Percentiles rank a stretch among this genome's conserved stretches.
Conservation (phyloP, 306 rosid species). For the Gleditsia sinensis region DNA sequence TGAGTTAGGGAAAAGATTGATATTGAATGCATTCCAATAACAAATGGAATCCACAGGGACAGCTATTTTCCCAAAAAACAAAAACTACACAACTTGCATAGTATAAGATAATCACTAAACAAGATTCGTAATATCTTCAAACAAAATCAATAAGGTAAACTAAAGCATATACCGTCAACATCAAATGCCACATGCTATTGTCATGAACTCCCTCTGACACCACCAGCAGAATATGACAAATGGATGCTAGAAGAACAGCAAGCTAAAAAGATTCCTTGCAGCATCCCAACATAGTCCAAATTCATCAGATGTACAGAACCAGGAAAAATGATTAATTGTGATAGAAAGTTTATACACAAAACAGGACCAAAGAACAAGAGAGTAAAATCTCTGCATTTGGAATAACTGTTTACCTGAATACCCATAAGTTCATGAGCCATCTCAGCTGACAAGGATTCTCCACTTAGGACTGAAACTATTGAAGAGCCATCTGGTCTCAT, state of each 20-base stretch:
- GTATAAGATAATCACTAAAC: slow-evolving; percentile 2
- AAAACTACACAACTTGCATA: not conserved
- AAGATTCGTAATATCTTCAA: slow-evolving; percentile 17
- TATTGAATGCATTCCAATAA: slow-evolving; percentile 8
- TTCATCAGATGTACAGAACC: slow-evolving; percentile 34
- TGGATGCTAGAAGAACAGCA: slow-evolving; percentile 74
- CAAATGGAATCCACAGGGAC: slow-evolving; percentile 2
- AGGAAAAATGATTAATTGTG: not conserved
- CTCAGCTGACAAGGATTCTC: slow-evolving; percentile 78
- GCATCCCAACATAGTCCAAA: slow-evolving; percentile 50
- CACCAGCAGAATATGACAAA: slow-evolving; percentile 79
- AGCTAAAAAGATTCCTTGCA: slow-evolving; percentile 80
- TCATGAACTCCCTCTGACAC: slow-evolving; percentile 86
- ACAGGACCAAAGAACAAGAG: not conserved
- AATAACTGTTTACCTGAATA: slow-evolving; percentile 64
- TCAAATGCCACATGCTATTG: slow-evolving; percentile 74
- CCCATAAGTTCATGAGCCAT: slow-evolving; percentile 82
- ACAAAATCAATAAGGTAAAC: not conserved
- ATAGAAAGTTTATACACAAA: not conserved
- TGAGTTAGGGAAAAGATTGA: not conserved
- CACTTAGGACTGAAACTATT: slow-evolving; percentile 59
- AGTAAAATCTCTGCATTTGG: not conserved
- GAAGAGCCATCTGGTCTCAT: slow-evolving; percentile 90
- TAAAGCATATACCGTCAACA: slow-evolving; percentile 63
- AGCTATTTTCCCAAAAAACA: not conserved